Percentiles rank a stretch among this genome's conserved stretches.
Conservation (phyloP, 805 yeast genomes). For the Jamesozyma lodderae region DNA sequence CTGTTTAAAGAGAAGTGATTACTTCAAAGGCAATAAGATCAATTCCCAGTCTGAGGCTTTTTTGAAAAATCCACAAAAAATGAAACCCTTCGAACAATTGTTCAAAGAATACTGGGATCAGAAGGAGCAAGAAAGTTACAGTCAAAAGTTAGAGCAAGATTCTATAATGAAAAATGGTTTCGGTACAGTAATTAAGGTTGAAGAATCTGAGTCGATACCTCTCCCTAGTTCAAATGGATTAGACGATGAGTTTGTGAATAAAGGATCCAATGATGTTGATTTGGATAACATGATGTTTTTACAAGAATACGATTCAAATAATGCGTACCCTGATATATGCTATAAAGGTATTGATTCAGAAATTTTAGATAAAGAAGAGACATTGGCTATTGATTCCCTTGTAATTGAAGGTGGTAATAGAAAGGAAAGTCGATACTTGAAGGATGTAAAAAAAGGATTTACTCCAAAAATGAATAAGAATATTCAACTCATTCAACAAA, state of each 20-base stretch:
- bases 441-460: conserved; percentile 45
- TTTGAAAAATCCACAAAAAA: conserved; percentile 52
- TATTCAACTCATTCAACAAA: conserved; percentile 74
- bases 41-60: conserved; percentile 64
- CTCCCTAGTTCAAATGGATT: neutral
- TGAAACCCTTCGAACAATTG: conserved; percentile 45
- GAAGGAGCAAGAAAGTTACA: conserved; percentile 21
- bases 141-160: conserved; percentile 24
- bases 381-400: conserved; percentile 34
- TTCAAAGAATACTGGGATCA: conserved; percentile 26
- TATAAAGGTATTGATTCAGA: conserved; percentile 47
- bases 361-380: conserved; percentile 38
- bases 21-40: conserved; percentile 52
- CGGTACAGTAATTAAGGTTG: conserved; percentile 26
- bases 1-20: conserved; percentile 54
- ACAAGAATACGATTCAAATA: conserved; percentile 75
- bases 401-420: conserved; percentile 31
- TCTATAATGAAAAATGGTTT: conserved; percentile 36
- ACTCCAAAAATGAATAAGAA: conserved; percentile 54
- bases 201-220: conserved; percentile 20
- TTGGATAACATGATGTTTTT: conserved; percentile 52
- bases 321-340: conserved; percentile 63
- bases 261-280: conserved; percentile 37
- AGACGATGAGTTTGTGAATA: conserved; percentile 25
- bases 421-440: conserved; percentile 30